Evolutionary conservation across 495 filamentous ascomycete genomes (phyloP).

Genomic region (Chaetomium cochliodes): DNA sequence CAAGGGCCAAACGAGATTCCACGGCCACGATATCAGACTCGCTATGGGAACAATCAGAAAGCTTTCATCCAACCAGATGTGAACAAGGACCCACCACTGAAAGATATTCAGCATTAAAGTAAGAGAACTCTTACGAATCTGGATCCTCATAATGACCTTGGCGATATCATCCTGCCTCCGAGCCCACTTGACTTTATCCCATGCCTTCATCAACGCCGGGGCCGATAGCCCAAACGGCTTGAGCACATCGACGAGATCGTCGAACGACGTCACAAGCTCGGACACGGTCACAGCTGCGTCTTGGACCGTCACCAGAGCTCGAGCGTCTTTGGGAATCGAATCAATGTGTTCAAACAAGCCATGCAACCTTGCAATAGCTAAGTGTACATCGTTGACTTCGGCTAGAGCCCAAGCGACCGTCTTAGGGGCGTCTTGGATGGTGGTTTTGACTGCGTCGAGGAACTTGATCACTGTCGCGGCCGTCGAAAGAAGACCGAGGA

Average conservation of each 20-base stretch:
- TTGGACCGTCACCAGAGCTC: constrained; percentile 1
- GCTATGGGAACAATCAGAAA: neutral
- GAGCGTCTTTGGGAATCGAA: neutral
- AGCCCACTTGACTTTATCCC: constrained; percentile 5
- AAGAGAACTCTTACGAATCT: neutral
- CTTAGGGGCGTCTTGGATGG: neutral
- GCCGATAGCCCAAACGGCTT: constrained; percentile 1
- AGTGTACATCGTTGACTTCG: constrained; percentile 2
- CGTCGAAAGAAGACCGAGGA: neutral
- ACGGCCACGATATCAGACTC: constrained; percentile 4
- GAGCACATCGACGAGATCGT: neutral
- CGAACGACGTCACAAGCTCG: neutral
- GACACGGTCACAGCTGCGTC: constrained; percentile 9
- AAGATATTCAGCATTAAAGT: constrained; percentile 7
- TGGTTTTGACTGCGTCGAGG: constrained; percentile 6
- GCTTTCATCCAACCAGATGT: neutral
- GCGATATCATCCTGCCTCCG: neutral
- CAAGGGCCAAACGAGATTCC: neutral
- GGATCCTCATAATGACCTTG: neutral
- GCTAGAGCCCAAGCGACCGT: neutral
- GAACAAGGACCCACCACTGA: neutral
- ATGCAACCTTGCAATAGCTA: neutral
- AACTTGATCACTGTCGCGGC: constrained; percentile 4
- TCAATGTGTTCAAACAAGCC: neutral
- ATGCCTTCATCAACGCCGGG: neutral